A percentile compares a stretch with the other conserved stretches of the same genome.
These are phyloP conservation scores for Cicer arietinum DNA, from an alignment of 306 rosid genomes.

Conservation along the genomic window DNA sequence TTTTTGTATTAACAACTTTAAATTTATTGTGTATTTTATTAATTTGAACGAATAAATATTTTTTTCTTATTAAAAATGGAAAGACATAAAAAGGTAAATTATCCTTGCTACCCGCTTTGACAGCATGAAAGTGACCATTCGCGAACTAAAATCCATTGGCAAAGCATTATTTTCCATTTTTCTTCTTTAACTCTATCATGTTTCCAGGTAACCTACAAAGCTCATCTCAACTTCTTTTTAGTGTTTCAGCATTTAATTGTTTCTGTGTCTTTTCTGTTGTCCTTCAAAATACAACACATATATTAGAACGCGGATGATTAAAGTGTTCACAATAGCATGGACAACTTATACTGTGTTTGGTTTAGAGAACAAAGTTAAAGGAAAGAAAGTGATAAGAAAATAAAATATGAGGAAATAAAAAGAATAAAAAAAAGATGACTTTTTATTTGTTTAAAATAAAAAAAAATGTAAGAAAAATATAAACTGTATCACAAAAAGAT, in stretches of 20 bases:
- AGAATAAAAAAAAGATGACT: too few relatives aligned
- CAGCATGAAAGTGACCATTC: constrained; percentile 40
- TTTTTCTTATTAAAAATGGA: too few relatives aligned
- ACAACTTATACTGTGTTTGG: too few relatives aligned
- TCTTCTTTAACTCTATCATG: constrained; percentile 26
- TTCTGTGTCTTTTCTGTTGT: constrained; percentile 38
- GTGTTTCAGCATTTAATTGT: neutral
- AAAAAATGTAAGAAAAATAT: too few relatives aligned
- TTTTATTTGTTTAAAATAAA: too few relatives aligned
- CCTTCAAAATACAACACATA: neutral
- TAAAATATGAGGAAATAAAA: too few relatives aligned
- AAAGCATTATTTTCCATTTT: neutral
- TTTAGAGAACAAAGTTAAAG: too few relatives aligned
- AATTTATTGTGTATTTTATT: too few relatives aligned
- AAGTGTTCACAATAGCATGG: neutral
- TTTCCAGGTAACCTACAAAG: constrained; percentile 35
- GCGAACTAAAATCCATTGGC: neutral
- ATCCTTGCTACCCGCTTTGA: neutral
- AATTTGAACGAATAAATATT: too few relatives aligned
- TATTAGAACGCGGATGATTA: constrained; percentile 28
- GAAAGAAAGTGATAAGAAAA: too few relatives aligned
- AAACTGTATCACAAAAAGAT: too few relatives aligned
- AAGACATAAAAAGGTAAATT: neutral
- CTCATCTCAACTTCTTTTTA: neutral
- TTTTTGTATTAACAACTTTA: too few relatives aligned